phyloP scores from a whole-genome alignment of 1,284 basidiomycete species.

The Sphaerobolus stellatus region DNA sequence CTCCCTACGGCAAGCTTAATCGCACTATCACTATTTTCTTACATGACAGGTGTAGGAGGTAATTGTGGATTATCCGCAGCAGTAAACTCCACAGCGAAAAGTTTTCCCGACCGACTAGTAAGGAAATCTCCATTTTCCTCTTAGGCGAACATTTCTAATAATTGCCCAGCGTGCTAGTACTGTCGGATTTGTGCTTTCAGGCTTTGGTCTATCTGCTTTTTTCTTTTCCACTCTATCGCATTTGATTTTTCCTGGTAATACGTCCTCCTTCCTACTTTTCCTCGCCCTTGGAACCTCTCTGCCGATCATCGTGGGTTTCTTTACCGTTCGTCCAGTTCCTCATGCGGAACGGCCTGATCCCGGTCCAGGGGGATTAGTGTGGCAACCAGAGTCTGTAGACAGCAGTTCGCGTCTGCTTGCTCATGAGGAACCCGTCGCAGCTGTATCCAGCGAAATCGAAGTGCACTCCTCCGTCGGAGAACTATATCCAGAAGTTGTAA shows the following conservation, averaged over 20 bases:
- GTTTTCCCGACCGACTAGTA: slow-evolving; percentile 17
- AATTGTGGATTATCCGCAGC: slow-evolving; percentile 15
- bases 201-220: slow-evolving; percentile 84
- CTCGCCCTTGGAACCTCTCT: slow-evolving; percentile 69
- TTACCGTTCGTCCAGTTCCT: slow-evolving; percentile 62
- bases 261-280: slow-evolving; percentile 65
- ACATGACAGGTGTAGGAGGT: slow-evolving; percentile 16
- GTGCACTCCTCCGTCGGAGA: neutral
- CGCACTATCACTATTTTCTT: slow-evolving; percentile 6
- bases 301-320: slow-evolving; percentile 66
- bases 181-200: slow-evolving; percentile 73
- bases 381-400: too few species aligned
- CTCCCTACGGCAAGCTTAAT: slow-evolving; percentile 7
- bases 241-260: slow-evolving; percentile 66
- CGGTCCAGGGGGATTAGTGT: neutral
- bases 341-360: slow-evolving; percentile 31
- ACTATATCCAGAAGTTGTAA: neutral
- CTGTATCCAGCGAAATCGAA: too few species aligned
- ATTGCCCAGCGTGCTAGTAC: slow-evolving; percentile 61
- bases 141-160: neutral
- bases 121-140: neutral
- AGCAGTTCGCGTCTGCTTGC: too few species aligned
- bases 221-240: slow-evolving; percentile 72
- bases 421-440: too few species aligned
- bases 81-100: slow-evolving; percentile 19